Evolutionary conservation across 495 filamentous ascomycete species (phyloP).

Genomic region (Daldinia loculata): DNA sequence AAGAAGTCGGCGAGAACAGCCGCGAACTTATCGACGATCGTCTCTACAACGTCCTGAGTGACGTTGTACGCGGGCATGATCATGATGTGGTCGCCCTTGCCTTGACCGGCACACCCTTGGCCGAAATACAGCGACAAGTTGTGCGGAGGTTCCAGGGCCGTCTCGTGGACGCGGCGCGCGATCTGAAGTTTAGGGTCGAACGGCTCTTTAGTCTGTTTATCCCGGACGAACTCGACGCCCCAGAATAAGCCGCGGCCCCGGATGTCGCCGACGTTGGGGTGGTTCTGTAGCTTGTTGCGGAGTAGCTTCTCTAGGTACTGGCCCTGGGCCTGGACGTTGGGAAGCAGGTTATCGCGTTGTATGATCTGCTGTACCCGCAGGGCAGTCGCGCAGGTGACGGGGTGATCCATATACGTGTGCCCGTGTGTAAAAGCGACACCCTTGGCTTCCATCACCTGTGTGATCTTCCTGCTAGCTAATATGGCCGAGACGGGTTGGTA

Average conservation of each 20-base stretch:
- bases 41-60: slow-evolving; percentile 67
- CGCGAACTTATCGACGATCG: slow-evolving; percentile 51
- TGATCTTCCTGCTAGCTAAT: slow-evolving; percentile 61
- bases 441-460: slow-evolving; percentile 54
- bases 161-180: slow-evolving; percentile 61
- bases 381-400: slow-evolving; percentile 66
- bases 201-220: slow-evolving; percentile 57
- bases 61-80: slow-evolving; percentile 79
- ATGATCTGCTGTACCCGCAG: slow-evolving; percentile 69
- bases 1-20: slow-evolving; percentile 27
- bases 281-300: slow-evolving; percentile 51
- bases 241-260: slow-evolving; percentile 71
- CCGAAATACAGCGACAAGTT: slow-evolving; percentile 76
- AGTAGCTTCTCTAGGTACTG: slow-evolving; percentile 57
- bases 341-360: slow-evolving; percentile 60
- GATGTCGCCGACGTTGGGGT: slow-evolving; percentile 70
- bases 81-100: slow-evolving; percentile 76
- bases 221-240: slow-evolving; percentile 66
- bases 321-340: slow-evolving; percentile 63
- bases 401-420: slow-evolving; percentile 71
- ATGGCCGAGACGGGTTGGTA: slow-evolving; percentile 66
- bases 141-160: slow-evolving; percentile 59
- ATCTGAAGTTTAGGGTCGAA: slow-evolving; percentile 57
- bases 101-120: slow-evolving; percentile 71
- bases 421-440: slow-evolving; percentile 62